Conservation (phyloP, 2,329 filamentous ascomycete species). For the Aurifilum marmelostoma region DNA sequence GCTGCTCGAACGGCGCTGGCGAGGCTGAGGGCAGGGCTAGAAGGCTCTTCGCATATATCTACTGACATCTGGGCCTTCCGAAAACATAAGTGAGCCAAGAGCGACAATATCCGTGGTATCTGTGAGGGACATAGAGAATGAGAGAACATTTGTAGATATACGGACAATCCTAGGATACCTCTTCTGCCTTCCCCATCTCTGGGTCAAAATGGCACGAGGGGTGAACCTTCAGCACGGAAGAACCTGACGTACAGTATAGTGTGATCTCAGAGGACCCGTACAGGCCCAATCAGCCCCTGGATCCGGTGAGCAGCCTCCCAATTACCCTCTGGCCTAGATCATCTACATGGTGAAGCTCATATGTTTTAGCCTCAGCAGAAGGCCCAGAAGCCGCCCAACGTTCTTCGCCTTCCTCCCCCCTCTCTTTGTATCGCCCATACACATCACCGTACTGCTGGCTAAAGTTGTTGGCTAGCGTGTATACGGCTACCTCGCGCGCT, state of each 20-base stretch:
- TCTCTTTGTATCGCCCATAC: neutral
- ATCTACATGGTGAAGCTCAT: neutral
- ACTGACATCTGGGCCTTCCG: neutral
- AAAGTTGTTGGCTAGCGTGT: neutral
- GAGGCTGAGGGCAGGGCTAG: neutral
- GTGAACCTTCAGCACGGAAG: neutral
- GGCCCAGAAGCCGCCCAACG: neutral
- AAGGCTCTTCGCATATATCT: neutral
- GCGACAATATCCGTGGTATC: neutral
- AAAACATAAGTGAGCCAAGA: neutral
- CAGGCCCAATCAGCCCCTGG: neutral
- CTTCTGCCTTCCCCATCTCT: neutral
- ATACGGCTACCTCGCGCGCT: neutral
- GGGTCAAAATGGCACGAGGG: neutral
- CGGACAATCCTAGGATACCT: neutral
- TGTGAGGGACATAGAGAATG: neutral
- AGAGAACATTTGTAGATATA: neutral
- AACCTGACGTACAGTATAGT: neutral
- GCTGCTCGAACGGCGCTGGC: neutral
- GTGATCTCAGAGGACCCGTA: neutral
- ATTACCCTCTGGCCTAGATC: neutral
- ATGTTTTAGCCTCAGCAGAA: neutral
- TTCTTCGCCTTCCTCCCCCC: neutral
- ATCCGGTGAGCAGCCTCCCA: neutral
- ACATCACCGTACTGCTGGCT: neutral